Percentiles rank a stretch among this genome's conserved stretches.
phyloP scores from a whole-genome alignment of 1,284 basidiomycete genomes.

The Singerocomus rubriflavus region DNA sequence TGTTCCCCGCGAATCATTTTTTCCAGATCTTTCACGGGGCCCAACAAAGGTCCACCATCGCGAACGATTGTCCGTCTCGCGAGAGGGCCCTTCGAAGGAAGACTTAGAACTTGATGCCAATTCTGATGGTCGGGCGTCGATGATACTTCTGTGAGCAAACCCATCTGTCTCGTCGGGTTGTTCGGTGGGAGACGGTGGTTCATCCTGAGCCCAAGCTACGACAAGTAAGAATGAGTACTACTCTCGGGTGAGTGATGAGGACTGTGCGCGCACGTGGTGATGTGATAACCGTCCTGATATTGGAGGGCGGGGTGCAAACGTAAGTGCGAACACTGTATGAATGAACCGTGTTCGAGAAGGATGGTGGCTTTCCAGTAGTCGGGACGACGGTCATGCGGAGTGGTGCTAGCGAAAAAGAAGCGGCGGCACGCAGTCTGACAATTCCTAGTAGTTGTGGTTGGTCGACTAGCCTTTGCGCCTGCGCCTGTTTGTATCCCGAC shows the following conservation, averaged over 20 bases:
- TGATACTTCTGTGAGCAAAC: slow-evolving; percentile 20
- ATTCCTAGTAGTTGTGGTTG: background rate
- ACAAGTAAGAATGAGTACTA: slow-evolving; percentile 11
- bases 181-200: slow-evolving; percentile 70
- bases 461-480: no score
- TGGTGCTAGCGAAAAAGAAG: background rate
- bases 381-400: slow-evolving; percentile 27
- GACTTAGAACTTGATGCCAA: slow-evolving; percentile 50
- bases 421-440: background rate
- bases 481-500: slow-evolving; percentile 16
- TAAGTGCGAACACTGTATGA: slow-evolving; percentile 35
- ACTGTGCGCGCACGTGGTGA: slow-evolving; percentile 55
- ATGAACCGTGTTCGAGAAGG: slow-evolving; percentile 17
- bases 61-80: slow-evolving; percentile 37
- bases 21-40: slow-evolving; percentile 33
- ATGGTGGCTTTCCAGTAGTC: slow-evolving; percentile 14
- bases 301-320: slow-evolving; percentile 37
- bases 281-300: slow-evolving; percentile 57
- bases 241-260: background rate
- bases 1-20: slow-evolving; percentile 23
- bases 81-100: slow-evolving; percentile 37
- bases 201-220: slow-evolving; percentile 77
- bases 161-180: slow-evolving; percentile 34
- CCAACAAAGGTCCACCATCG: slow-evolving; percentile 71
- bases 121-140: slow-evolving; percentile 47